phyloP scores from a whole-genome alignment of 345 rosid species.

The Kandelia obovata region DNA sequence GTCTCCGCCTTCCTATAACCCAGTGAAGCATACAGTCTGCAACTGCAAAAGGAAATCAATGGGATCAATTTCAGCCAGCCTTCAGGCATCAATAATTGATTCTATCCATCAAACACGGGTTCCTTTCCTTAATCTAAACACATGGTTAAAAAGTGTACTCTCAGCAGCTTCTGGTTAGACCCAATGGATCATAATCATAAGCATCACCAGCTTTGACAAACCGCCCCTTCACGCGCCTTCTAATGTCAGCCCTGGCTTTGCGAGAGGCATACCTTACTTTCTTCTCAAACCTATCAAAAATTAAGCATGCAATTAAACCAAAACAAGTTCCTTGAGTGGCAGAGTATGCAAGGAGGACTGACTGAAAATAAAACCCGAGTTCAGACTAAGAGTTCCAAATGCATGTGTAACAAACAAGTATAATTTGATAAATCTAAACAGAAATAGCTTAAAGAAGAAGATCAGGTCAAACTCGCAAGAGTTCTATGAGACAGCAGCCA shows the following conservation, averaged over 20 bases:
- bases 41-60: conserved; percentile 17
- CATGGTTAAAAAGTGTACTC: conserved; percentile 22
- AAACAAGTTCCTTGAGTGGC: background rate
- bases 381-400: background rate
- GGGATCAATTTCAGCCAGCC: conserved; percentile 20
- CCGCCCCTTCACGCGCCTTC: conserved; percentile 93
- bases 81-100: conserved; percentile 21
- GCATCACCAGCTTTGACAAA: conserved; percentile 95
- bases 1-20: conserved; percentile 16
- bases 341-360: background rate
- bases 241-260: conserved; percentile 95
- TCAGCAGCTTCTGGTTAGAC: conserved; percentile 81
- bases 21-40: conserved; percentile 29
- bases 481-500: background rate
- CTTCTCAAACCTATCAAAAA: conserved; percentile 74
- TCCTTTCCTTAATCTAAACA: conserved; percentile 20
- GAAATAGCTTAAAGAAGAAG: background rate
- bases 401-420: too few relatives aligned
- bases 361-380: background rate
- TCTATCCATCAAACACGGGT: conserved; percentile 18
- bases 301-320: conserved; percentile 7
- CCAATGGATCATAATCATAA: conserved; percentile 87
- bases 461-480: background rate
- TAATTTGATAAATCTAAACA: too few relatives aligned
- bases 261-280: conserved; percentile 92